These are phyloP conservation scores for Antitrichia curtipendula DNA, from an alignment of 225 moss, liverwort and hornwort species.

Conservation along the genomic window DNA sequence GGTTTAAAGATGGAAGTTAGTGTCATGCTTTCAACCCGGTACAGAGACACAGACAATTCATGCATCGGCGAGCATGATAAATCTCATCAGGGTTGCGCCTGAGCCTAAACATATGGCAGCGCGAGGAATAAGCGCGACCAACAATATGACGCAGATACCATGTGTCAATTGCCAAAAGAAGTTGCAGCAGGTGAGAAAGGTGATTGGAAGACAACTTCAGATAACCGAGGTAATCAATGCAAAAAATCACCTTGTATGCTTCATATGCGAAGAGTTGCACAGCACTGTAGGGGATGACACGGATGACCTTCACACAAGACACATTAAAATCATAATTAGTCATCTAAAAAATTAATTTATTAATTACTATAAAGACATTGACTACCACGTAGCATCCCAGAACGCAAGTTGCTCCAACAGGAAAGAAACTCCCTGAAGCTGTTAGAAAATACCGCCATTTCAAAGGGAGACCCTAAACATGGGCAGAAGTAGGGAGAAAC, in stretches of 20 bases:
- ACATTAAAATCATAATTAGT: background rate
- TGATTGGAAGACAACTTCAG: background rate
- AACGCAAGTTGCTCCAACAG: background rate
- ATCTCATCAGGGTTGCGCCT: background rate
- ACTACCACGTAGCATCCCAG: background rate
- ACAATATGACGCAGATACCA: background rate
- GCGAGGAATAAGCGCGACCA: background rate
- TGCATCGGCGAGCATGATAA: background rate
- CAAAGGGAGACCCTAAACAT: background rate
- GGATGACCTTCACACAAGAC: constrained; percentile 44
- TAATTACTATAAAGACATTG: background rate
- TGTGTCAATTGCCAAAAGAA: background rate
- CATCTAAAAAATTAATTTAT: background rate
- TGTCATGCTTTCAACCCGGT: background rate
- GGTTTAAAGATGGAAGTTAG: background rate
- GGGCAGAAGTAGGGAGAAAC: background rate
- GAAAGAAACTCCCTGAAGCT: background rate
- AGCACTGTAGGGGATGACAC: constrained; percentile 86
- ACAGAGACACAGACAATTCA: background rate
- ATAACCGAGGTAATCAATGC: background rate
- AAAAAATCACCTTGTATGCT: constrained; percentile 51
- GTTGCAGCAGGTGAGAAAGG: background rate
- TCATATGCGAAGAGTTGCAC: constrained; percentile 90
- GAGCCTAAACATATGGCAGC: background rate
- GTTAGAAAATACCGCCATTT: background rate